Evolutionary conservation across 768 basidiomycete genomes (phyloP).

Genomic region (Tephrocybe sp.): DNA sequence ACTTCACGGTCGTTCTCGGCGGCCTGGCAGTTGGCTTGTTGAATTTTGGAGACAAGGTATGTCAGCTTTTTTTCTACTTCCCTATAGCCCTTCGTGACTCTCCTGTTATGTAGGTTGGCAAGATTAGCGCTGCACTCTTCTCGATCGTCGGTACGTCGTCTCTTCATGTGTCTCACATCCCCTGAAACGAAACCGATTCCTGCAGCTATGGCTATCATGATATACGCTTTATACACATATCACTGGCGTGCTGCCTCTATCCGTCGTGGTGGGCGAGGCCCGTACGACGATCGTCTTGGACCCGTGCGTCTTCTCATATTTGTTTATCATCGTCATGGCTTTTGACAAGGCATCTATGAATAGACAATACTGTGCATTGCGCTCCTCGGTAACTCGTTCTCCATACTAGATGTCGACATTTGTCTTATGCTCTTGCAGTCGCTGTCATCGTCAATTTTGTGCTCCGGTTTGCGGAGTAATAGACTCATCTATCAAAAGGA

Average conservation of each 20-base stretch:
- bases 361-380: conserved; percentile 85
- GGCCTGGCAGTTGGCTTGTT: conserved; percentile 94
- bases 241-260: conserved; percentile 97
- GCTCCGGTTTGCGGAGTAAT: conserved; percentile 65
- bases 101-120: conserved; percentile 67
- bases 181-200: not conserved
- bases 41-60: conserved; percentile 96
- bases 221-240: conserved; percentile 93
- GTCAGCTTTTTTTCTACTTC: conserved; percentile 17
- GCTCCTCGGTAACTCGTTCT: conserved; percentile 59
- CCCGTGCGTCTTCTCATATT: conserved; percentile 61
- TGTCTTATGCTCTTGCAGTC: conserved; percentile 40
- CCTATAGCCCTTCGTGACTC: not conserved
- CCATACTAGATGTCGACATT: not conserved
- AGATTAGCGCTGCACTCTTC: conserved; percentile 96
- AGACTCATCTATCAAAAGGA: conserved; percentile 9
- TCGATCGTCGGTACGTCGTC: conserved; percentile 73
- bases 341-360: not conserved
- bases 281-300: conserved; percentile 95
- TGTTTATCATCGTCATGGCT: not conserved
- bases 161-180: conserved; percentile 7
- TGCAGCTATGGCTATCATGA: conserved; percentile 95
- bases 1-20: conserved; percentile 96
- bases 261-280: conserved; percentile 85
- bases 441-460: conserved; percentile 86